Evolutionary conservation across 805 yeast genomes (phyloP), one percentile per base, ranked within the genome.

Genomic region (Saturnispora saitoi): DNA sequence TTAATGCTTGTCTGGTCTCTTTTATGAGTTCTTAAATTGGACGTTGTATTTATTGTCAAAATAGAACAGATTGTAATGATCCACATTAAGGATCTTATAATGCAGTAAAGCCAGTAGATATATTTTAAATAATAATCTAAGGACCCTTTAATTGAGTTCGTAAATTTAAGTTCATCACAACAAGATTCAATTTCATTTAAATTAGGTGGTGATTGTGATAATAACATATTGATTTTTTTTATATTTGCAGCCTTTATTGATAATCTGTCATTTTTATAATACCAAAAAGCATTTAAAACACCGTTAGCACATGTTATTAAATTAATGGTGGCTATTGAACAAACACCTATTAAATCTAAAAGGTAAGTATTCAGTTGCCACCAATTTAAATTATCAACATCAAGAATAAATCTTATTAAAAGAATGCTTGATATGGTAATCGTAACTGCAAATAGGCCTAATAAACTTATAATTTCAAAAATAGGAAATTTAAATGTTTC

Each of bases 61-160:
- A 46, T 32, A 3, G 44, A 40, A 3, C 39, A 19, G 6, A 46
- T 9, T 4, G 48, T 46, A 14, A 15, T 17, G 4, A 46, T 28
- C 48, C 48, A 46, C 48, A 46, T 46, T 4, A 22, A 10, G 9
- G 44, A 38, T 19, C 48, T 22, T 20, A 46, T 39, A 19, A 46
- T 39, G 30, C 44, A 46, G 31, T 46, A 46, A 6, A 17, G 40
- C 48, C 48, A 46, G 26, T 46, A 46, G 12, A 15, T 26, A 10
- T 17, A 31, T 14, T 11, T 44, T 5, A 36, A 34, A 17, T 14
- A 28, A 19, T 29, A 28, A 26, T 44, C 17, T 4, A 11, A 17
- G 24, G 39, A 34, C 24, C 38, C 32, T 30, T 44, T 44, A 28
- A 36, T 12, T 14, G 47, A 34, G 14, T 34, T 34, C 10, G 38